Evolutionary conservation across 169 alveolate species (phyloP), one percentile per base, ranked within the genome.

Genomic region (Theileria luwenshuni): DNA sequence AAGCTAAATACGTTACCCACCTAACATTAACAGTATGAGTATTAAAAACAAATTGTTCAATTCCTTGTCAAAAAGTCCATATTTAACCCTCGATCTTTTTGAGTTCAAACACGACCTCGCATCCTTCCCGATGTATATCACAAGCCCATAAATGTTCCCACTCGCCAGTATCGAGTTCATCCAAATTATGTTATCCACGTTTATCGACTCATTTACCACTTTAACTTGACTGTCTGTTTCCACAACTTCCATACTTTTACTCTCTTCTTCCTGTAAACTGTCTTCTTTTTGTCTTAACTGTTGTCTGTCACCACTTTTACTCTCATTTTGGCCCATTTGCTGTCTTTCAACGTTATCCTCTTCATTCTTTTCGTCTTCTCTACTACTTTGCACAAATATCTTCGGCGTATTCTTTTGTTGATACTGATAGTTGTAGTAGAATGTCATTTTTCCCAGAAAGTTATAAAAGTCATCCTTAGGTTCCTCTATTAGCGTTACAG

Each of bases 141-240:
- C 97, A 38, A 95, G 67, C 13, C 98, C 99, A 42, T 92, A 69
- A 23, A 94, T 91, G 10, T 88, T 89, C 2, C 98, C 99, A 35
- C 97, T 92, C 0, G 99, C 97, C 3, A 97, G 92, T n/a, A 94
- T 94, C n/a, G 99, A 94, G 84, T 93, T 95, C 42, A 96, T 92
- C 99, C 99, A 97, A 17, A 96, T 79, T 17, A 98, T 94, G 74
- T 97, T 94, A 59, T 97, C 99, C 49, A 95, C 89, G 10, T 75
- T 43, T 32, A 81, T 43, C 6, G 89, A 83, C 56, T 81, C 89
- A 5, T 65, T 85, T 10, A 81, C 68, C n/a, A 23, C 49, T 23
- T 61, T 61, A 23, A 60, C 2, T 1, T 10, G 27, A 33, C 23
- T 30, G 13, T 17, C 21, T 21, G 15, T 27, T 6, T 28, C 21